These are phyloP conservation scores for Neurospora sp. DNA, from an alignment of 495 filamentous ascomycete genomes.

Conservation along the genomic window DNA sequence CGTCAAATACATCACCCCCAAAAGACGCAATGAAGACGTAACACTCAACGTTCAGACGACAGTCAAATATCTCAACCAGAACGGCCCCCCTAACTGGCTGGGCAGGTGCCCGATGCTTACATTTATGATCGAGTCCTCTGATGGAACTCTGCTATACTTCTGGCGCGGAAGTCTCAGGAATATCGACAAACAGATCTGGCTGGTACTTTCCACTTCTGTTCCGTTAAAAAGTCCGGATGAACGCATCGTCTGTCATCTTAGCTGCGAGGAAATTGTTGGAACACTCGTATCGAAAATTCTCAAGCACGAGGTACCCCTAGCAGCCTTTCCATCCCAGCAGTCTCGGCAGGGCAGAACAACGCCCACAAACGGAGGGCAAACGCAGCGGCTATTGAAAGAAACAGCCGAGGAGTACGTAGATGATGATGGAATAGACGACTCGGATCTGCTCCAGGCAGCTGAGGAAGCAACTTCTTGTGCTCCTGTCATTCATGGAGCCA, in stretches of 20 bases:
- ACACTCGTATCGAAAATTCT: constrained; percentile 55
- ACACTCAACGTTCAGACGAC: constrained; percentile 55
- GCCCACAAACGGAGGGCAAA: not conserved
- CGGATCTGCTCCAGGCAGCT: constrained; percentile 16
- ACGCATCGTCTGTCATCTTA: constrained; percentile 58
- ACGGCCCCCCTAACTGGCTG: constrained; percentile 49
- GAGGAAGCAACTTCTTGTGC: constrained; percentile 2
- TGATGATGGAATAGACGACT: constrained; percentile 14
- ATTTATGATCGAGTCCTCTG: constrained; percentile 65
- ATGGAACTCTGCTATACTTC: constrained; percentile 68
- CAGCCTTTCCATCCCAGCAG: constrained; percentile 36
- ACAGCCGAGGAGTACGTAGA: constrained; percentile 6
- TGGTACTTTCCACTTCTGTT: constrained; percentile 51
- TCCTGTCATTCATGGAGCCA: not conserved
- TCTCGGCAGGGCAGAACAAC: not conserved
- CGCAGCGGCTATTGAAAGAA: not conserved
- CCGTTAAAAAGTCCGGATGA: constrained; percentile 47
- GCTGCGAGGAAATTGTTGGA: constrained; percentile 87
- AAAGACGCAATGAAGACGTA: constrained; percentile 25
- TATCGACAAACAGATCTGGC: constrained; percentile 42
- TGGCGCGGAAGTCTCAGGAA: constrained; percentile 62
- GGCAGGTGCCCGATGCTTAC: constrained; percentile 54
- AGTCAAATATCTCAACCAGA: constrained; percentile 64
- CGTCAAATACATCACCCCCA: constrained; percentile 15
- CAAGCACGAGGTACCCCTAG: constrained; percentile 48